phyloP scores from a whole-genome alignment of 148 eudicot genomes.

The Persicaria maculosa region DNA sequence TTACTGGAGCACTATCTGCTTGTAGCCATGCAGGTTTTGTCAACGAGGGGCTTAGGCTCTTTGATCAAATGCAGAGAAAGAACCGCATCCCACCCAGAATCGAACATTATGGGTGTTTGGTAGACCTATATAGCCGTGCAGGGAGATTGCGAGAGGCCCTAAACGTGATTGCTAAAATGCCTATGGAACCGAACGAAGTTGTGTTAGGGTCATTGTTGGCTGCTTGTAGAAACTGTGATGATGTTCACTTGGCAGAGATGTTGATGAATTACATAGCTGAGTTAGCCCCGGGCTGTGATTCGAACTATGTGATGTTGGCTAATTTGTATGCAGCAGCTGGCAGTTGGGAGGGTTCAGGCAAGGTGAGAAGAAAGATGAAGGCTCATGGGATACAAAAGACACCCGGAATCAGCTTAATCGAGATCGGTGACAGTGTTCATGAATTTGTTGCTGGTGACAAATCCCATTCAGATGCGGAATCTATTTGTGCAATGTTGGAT shows the following conservation, averaged over 20 bases:
- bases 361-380: conserved; percentile 52
- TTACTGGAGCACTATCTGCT: conserved; percentile 53
- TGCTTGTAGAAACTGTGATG: conserved; percentile 41
- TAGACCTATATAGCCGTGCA: conserved; percentile 55
- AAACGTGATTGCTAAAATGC: conserved; percentile 38
- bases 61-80: conserved; percentile 34
- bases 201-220: conserved; percentile 47
- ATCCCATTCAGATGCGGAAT: conserved; percentile 35
- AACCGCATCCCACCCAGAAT: conserved; percentile 38
- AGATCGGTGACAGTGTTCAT: conserved; percentile 39
- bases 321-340: conserved; percentile 54
- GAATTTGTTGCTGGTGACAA: conserved; percentile 50
- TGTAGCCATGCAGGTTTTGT: conserved; percentile 67
- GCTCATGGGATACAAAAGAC: conserved; percentile 38
- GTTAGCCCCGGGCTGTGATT: conserved; percentile 35
- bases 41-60: conserved; percentile 33
- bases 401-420: conserved; percentile 48
- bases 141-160: conserved; percentile 46
- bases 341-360: conserved; percentile 48
- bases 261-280: conserved; percentile 31
- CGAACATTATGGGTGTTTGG: conserved; percentile 66
- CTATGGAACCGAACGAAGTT: conserved; percentile 45
- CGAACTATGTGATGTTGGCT: conserved; percentile 49
- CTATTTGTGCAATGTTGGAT: conserved; percentile 32
- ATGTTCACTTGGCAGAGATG: conserved; percentile 39